Evolutionary conservation across 1,284 basidiomycete species (phyloP).

Genomic region (Ceratobasidium sp.): DNA sequence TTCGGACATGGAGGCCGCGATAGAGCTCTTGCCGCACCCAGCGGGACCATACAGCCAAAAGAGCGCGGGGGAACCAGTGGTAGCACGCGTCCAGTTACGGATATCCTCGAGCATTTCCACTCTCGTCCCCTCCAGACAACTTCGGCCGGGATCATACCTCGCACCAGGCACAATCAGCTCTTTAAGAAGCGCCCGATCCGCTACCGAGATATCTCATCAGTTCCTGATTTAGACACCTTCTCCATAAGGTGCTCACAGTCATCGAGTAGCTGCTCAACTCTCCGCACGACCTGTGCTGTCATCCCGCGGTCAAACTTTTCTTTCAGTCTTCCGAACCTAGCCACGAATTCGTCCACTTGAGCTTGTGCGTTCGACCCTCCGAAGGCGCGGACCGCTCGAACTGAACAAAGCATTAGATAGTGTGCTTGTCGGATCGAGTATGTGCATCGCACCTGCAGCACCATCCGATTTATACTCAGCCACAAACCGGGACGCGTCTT

Average conservation of each 20-base stretch:
- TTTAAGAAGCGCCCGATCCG: not conserved
- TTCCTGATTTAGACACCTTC: not conserved
- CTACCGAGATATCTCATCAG: not conserved
- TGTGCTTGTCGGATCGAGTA: too few relatives aligned
- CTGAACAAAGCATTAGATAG: too few relatives aligned
- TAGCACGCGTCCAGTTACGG: not conserved
- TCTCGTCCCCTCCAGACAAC: constrained; percentile 15
- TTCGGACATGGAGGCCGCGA: constrained; percentile 33
- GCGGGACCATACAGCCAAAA: constrained; percentile 45
- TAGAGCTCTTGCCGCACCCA: too few relatives aligned
- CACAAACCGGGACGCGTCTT: constrained; percentile 21
- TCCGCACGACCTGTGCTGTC: not conserved
- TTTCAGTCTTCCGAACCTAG: not conserved
- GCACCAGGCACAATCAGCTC: not conserved
- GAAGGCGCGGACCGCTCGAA: too few relatives aligned
- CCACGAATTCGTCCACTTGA: too few relatives aligned
- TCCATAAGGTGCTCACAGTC: not conserved
- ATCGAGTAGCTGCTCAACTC: not conserved
- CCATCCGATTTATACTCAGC: constrained; percentile 3
- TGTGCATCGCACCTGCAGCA: constrained; percentile 1
- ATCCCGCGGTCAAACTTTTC: constrained; percentile 20
- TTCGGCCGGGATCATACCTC: not conserved
- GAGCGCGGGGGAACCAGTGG: not conserved
- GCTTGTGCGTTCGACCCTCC: too few relatives aligned
- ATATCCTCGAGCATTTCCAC: not conserved